phyloP scores from a whole-genome alignment of 1,284 basidiomycete species.

The Termitomyces sp. region DNA sequence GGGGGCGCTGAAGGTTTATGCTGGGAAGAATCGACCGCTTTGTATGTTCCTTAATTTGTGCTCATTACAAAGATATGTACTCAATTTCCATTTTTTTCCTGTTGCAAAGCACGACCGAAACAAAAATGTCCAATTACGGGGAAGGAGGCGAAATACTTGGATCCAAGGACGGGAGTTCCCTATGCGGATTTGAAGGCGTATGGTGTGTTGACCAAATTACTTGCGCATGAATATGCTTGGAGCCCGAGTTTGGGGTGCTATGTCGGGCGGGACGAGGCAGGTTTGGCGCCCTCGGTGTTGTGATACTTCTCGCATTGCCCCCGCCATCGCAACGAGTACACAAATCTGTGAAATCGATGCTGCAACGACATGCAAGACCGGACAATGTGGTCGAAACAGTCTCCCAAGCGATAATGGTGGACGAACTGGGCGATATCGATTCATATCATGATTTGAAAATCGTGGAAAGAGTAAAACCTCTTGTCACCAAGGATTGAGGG shows the following conservation, averaged over 20 bases:
- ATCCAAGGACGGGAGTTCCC: conserved; percentile 73
- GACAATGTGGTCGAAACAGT: too few species aligned
- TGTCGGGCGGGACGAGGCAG: conserved; percentile 25
- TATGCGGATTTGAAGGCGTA: conserved; percentile 71
- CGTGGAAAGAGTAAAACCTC: too few species aligned
- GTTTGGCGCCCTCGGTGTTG: neutral
- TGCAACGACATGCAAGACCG: too few species aligned
- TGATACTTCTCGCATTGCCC: neutral
- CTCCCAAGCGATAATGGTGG: too few species aligned
- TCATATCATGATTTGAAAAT: too few species aligned
- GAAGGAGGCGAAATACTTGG: conserved; percentile 59
- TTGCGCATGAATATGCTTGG: conserved; percentile 67
- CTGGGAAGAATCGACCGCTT: conserved; percentile 54
- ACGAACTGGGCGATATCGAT: too few species aligned
- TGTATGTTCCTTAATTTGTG: conserved; percentile 33
- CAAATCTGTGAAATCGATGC: too few species aligned
- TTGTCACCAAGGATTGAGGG: too few species aligned
- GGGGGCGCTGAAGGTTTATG: conserved; percentile 61
- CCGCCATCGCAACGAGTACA: too few species aligned
- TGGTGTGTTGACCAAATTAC: conserved; percentile 48
- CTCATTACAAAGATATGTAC: conserved; percentile 1
- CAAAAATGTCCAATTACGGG: conserved; percentile 64
- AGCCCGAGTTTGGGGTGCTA: conserved; percentile 54
- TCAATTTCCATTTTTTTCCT: neutral
- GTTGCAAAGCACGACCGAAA: conserved; percentile 49